A percentile compares a stretch with the other conserved stretches of the same genome.
Conservation (phyloP, 2,329 filamentous ascomycete genomes). For the Aspergillus sp. region DNA sequence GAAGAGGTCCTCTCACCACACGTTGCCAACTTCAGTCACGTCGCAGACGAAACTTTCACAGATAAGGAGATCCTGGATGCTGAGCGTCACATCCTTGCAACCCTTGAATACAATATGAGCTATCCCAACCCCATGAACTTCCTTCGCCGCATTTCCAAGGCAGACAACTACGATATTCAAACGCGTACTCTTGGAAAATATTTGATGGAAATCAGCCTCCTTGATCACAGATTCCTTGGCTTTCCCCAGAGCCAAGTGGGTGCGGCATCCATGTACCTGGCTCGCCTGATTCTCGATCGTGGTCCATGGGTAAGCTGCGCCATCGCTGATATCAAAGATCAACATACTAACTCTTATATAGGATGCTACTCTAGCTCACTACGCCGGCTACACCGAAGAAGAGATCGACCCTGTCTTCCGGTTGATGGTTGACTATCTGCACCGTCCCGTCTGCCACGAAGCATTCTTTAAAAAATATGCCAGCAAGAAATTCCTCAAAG, state of each 20-base stretch:
- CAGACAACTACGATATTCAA: conserved; percentile 98
- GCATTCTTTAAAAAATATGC: conserved; percentile 99
- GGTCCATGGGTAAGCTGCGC: conserved; percentile 78
- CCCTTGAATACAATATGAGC: conserved; percentile 93
- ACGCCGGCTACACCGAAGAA: conserved; percentile 88
- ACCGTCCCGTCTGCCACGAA: conserved; percentile 85
- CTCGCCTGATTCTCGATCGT: conserved; percentile 84
- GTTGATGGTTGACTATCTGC: conserved; percentile 95
- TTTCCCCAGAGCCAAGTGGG: conserved; percentile 88
- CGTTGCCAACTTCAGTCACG: conserved; percentile 93
- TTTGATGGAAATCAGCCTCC: conserved; percentile 91
- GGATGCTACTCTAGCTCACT: conserved; percentile 84
- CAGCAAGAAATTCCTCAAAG: conserved; percentile 98
- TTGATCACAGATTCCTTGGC: conserved; percentile 91
- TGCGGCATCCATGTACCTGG: conserved; percentile 91
- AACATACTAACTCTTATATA: conserved; percentile 37
- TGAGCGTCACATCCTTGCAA: conserved; percentile 90
- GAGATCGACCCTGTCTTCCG: conserved; percentile 90
- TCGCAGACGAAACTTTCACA: conserved; percentile 93
- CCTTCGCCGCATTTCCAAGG: conserved; percentile 95
- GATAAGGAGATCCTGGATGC: conserved; percentile 94
- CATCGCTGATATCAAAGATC: neutral
- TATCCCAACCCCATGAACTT: conserved; percentile 99
- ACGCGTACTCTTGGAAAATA: conserved; percentile 97
- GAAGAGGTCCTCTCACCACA: conserved; percentile 97